Evolutionary conservation across 2,329 filamentous ascomycete species (phyloP).

Genomic region (Fusarium sp.): DNA sequence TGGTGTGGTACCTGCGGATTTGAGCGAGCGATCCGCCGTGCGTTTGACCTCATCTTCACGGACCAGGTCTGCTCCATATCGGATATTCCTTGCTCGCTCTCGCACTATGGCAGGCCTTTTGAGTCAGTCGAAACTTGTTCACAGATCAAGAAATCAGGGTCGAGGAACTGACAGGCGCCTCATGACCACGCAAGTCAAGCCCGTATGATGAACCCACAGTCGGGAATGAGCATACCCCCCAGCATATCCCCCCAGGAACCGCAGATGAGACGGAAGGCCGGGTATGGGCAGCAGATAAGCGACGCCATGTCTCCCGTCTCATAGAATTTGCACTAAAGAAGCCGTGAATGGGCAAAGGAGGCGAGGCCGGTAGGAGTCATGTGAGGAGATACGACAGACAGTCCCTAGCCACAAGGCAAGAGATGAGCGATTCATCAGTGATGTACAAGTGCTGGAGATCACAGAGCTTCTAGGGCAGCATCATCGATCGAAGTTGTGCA

Average conservation of each 20-base stretch:
- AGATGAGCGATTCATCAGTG: constrained; percentile 14
- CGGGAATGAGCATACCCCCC: neutral
- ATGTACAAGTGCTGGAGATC: constrained; percentile 24
- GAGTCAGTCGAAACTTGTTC: constrained; percentile 4
- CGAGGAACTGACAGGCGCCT: neutral
- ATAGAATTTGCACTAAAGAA: neutral
- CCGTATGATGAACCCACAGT: neutral
- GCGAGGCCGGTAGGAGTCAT: constrained; percentile 2
- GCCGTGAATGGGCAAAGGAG: constrained; percentile 4
- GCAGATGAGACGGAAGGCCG: neutral
- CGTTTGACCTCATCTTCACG: constrained; percentile 42
- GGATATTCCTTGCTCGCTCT: constrained; percentile 27
- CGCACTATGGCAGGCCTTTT: constrained; percentile 6
- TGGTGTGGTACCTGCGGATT: constrained; percentile 32
- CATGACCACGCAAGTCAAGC: neutral
- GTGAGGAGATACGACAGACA: constrained; percentile 3
- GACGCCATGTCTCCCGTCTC: constrained; percentile 6
- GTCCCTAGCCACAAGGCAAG: constrained; percentile 5
- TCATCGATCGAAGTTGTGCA: constrained; percentile 29
- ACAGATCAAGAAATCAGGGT: neutral
- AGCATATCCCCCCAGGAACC: neutral
- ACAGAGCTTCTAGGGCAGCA: constrained; percentile 8
- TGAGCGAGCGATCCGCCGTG: constrained; percentile 39
- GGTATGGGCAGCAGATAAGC: constrained; percentile 3
- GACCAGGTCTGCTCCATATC: constrained; percentile 29